These are phyloP conservation scores for Marasmius tenuissimus DNA, from an alignment of 1,284 basidiomycete genomes.

Conservation along the genomic window DNA sequence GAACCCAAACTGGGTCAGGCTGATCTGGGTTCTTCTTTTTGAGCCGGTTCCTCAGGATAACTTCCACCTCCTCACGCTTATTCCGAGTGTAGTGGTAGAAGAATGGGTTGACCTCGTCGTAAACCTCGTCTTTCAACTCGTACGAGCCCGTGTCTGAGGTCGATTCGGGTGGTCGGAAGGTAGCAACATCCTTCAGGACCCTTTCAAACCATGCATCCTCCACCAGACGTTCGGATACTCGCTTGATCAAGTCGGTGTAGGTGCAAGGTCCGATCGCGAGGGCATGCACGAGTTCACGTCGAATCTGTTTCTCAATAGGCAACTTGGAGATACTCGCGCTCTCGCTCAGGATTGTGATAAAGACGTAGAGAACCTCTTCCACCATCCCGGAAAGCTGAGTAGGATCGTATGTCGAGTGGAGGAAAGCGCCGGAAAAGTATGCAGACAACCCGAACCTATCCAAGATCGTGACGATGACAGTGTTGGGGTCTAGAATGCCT, in stretches of 20 bases:
- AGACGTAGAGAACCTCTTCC: constrained; percentile 88
- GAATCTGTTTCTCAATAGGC: constrained; percentile 65
- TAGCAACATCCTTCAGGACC: constrained; percentile 78
- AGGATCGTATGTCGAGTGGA: constrained; percentile 66
- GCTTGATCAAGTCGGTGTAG: constrained; percentile 91
- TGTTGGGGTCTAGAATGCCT: constrained; percentile 77
- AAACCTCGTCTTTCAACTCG: constrained; percentile 83
- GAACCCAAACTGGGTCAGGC: constrained; percentile 73
- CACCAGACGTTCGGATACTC: constrained; percentile 86
- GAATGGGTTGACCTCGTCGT: constrained; percentile 91
- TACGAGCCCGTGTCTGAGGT: constrained; percentile 84
- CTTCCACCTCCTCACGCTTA: constrained; percentile 92
- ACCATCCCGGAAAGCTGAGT: constrained; percentile 81
- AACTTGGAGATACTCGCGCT: constrained; percentile 75
- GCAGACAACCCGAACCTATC: constrained; percentile 84
- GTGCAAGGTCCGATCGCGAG: constrained; percentile 87
- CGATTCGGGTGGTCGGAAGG: constrained; percentile 81
- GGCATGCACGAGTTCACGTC: constrained; percentile 89
- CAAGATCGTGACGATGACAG: constrained; percentile 83
- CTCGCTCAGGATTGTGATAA: constrained; percentile 89
- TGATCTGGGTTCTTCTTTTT: constrained; percentile 62
- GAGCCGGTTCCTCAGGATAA: constrained; percentile 67
- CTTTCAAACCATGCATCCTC: constrained; percentile 87
- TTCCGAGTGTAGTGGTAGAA: constrained; percentile 97
- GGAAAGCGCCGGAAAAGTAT: constrained; percentile 74